Evolutionary conservation across 1,284 basidiomycete genomes (phyloP), one percentile per base, ranked within the genome.

Genomic region (Austroboletus niveus): DNA sequence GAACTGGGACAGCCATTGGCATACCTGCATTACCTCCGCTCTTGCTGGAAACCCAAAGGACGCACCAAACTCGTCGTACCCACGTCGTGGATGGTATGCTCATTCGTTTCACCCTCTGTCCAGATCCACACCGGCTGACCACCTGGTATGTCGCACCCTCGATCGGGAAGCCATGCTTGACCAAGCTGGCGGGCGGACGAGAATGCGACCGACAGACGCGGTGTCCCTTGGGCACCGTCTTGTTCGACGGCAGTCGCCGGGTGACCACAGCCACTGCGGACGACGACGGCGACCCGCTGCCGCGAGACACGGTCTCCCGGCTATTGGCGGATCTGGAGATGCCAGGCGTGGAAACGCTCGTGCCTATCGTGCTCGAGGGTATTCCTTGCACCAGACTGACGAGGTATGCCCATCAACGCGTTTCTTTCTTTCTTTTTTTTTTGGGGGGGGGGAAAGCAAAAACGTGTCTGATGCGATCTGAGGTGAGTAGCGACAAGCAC

Each of bases 21-120:
- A n/a, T 68, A 69, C 52, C 42, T 60, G 27, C 47, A 47, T 36
- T 54, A 54, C 51, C 66, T 65, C 29, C 58, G 60, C 32, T 55
- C 64, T 29, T 32, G 24, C 38, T 65, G 63, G 63, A 55, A 41
- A 41, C 60, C 62, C 2, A 44, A 59, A 45, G 51, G 47, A 47
- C 45, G 43, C 9, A 31, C 54, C 44, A 57, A 62, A 22, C 56
- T 66, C 31, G 9, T 56, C 51, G 55, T 65, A 1, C 64, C 66
- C 39, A 42, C 54, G 14, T 55, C 50, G 43, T 68, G 63, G 63
- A 63, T 49, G 66, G 63, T 64, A 14, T n/a, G 35, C 8, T 36
- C 17, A 17, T 17, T 17, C 17, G 17, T 17, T n/a, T n/a, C n/a
- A n/a, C 15, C 8, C 34, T 35, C 34, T 6, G 14, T n/a, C 8